These are phyloP conservation scores for Peronospora destructor DNA, from an alignment of 352 stramenopile species.

Conservation along the genomic window DNA sequence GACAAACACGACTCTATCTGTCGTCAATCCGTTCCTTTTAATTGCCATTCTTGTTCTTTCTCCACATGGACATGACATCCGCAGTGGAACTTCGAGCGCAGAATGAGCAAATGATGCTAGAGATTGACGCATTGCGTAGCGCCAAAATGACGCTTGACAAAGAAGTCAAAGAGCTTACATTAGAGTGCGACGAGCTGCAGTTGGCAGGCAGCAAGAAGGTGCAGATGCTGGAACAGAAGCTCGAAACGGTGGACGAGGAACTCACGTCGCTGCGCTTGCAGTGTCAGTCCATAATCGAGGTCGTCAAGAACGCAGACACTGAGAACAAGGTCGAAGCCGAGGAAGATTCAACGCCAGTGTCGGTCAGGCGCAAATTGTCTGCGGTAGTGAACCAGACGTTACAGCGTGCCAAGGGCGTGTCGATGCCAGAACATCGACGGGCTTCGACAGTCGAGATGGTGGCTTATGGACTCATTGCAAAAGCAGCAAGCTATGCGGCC, in stretches of 20 bases:
- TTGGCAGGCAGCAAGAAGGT: constrained; percentile 34
- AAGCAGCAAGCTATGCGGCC: constrained; percentile 33
- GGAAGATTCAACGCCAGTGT: constrained; percentile 19
- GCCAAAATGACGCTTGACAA: constrained; percentile 62
- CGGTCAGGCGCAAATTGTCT: constrained; percentile 19
- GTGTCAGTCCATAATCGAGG: constrained; percentile 36
- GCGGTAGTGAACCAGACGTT: constrained; percentile 29
- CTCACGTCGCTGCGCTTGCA: constrained; percentile 34
- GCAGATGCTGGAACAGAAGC: constrained; percentile 42
- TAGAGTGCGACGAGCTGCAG: constrained; percentile 40
- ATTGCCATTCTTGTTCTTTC: constrained; percentile 9
- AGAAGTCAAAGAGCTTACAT: constrained; percentile 46
- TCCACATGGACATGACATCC: constrained; percentile 22
- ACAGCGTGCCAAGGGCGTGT: constrained; percentile 27
- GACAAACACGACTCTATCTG: neutral
- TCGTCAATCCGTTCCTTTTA: constrained; percentile 2
- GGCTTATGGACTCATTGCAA: constrained; percentile 22
- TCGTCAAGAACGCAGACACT: constrained; percentile 20
- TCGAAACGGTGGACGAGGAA: constrained; percentile 35
- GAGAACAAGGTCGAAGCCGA: constrained; percentile 22
- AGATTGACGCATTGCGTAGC: constrained; percentile 54
- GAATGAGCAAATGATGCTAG: constrained; percentile 44
- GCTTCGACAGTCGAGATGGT: constrained; percentile 31
- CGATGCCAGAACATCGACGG: constrained; percentile 25
- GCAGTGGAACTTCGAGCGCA: constrained; percentile 40